Evolutionary conservation across 2,329 filamentous ascomycete species (phyloP).

Genomic region (Calonectria pteridis): DNA sequence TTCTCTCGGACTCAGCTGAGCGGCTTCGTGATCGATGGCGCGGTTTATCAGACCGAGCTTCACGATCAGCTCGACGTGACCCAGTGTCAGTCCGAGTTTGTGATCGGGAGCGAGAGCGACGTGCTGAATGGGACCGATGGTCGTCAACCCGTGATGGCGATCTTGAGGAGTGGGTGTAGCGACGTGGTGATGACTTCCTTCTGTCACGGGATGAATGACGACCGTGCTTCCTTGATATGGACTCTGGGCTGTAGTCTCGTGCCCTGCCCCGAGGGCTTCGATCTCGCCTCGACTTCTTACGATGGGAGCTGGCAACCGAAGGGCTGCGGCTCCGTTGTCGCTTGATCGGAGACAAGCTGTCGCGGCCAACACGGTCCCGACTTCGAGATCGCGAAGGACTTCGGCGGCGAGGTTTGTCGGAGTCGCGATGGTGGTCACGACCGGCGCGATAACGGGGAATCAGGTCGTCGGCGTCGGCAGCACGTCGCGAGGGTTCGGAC

Average conservation of each 20-base stretch:
- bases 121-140: slow-evolving; percentile 33
- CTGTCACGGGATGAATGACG: slow-evolving; percentile 50
- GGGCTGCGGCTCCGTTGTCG: slow-evolving; percentile 57
- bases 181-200: slow-evolving; percentile 48
- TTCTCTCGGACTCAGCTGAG: slow-evolving; percentile 39
- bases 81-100: slow-evolving; percentile 42
- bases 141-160: slow-evolving; percentile 44
- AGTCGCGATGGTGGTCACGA: slow-evolving; percentile 47
- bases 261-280: slow-evolving; percentile 54
- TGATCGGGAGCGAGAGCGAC: slow-evolving; percentile 44
- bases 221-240: slow-evolving; percentile 46
- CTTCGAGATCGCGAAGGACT: slow-evolving; percentile 53
- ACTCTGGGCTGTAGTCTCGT: slow-evolving; percentile 56
- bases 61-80: slow-evolving; percentile 42
- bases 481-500: slow-evolving; percentile 44
- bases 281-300: slow-evolving; percentile 55
- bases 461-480: slow-evolving; percentile 50
- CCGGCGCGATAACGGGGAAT: slow-evolving; percentile 54
- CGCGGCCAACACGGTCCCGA: slow-evolving; percentile 45
- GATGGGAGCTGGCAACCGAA: slow-evolving; percentile 52
- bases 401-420: slow-evolving; percentile 48
- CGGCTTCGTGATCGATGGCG: slow-evolving; percentile 42
- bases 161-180: slow-evolving; percentile 43
- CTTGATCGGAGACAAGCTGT: slow-evolving; percentile 56
- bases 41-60: slow-evolving; percentile 36